Percentiles rank a stretch among this genome's conserved stretches.
Evolutionary conservation across 805 yeast species (phyloP).

Genomic region (Metschnikowia drakensbergensis): DNA sequence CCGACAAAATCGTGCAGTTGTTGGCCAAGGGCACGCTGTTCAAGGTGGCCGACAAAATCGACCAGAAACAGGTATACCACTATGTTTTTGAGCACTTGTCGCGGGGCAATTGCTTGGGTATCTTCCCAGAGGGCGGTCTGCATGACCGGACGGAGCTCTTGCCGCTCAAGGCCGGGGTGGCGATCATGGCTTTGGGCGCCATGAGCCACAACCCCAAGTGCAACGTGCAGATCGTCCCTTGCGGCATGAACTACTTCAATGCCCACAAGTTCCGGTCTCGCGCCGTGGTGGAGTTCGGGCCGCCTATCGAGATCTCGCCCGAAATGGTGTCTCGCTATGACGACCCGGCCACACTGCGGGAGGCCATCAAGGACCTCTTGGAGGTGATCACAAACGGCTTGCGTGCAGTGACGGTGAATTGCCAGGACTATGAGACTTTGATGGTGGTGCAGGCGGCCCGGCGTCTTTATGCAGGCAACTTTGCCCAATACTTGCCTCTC

Average conservation of each 20-base stretch:
- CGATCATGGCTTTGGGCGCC: slow-evolving; percentile 96
- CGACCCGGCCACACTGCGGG: slow-evolving; percentile 62
- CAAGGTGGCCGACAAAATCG: slow-evolving; percentile 77
- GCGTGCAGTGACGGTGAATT: slow-evolving; percentile 80
- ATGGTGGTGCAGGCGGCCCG: slow-evolving; percentile 90
- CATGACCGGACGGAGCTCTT: slow-evolving; percentile 90
- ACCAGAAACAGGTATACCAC: slow-evolving; percentile 80
- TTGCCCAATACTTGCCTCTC: slow-evolving; percentile 67
- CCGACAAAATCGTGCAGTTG: slow-evolving; percentile 39
- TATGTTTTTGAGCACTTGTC: slow-evolving; percentile 81
- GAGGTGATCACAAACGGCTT: slow-evolving; percentile 70
- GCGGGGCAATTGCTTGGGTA: slow-evolving; percentile 79
- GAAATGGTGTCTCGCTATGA: slow-evolving; percentile 62
- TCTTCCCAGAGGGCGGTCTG: slow-evolving; percentile 98
- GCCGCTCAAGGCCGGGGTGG: slow-evolving; percentile 96
- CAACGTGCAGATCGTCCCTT: slow-evolving; percentile 85
- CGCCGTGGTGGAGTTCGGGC: slow-evolving; percentile 93
- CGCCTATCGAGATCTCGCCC: slow-evolving; percentile 63
- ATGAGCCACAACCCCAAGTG: slow-evolving; percentile 72
- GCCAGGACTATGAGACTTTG: slow-evolving; percentile 84
- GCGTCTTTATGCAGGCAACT: slow-evolving; percentile 76
- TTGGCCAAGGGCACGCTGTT: slow-evolving; percentile 52
- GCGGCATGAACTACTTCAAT: slow-evolving; percentile 96
- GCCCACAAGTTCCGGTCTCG: slow-evolving; percentile 94
- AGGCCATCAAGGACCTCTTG: slow-evolving; percentile 68